Percentiles rank a stretch among this genome's conserved stretches.
Conservation (phyloP, 208 protist species). For the Wallacemonas sp. region DNA sequence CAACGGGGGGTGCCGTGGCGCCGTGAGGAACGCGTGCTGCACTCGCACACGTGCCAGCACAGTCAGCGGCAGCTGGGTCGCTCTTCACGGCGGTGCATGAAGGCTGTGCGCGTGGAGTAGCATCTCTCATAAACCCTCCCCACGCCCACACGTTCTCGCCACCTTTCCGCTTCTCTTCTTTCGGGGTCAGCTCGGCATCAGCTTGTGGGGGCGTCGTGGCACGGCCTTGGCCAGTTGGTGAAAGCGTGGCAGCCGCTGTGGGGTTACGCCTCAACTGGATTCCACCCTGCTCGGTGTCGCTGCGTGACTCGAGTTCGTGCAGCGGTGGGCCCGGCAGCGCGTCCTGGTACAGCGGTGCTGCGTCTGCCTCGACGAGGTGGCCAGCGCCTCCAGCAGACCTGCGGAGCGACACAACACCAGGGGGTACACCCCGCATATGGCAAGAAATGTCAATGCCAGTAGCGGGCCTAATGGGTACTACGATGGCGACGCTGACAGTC, state of each 20-base stretch:
- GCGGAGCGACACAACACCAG: not conserved
- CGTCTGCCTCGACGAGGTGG: not conserved
- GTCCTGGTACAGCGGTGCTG: not conserved
- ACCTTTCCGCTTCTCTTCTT: not conserved
- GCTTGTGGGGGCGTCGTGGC: not conserved
- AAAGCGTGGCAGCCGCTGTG: not conserved
- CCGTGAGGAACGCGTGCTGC: too few relatives aligned
- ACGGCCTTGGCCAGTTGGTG: too few relatives aligned
- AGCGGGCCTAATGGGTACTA: not conserved
- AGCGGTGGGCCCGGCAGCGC: constrained; percentile 4
- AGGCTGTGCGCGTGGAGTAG: not conserved
- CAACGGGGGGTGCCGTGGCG: too few relatives aligned
- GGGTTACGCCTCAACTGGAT: not conserved
- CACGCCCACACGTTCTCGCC: constrained; percentile 2
- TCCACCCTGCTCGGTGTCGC: not conserved
- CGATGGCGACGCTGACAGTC: not conserved
- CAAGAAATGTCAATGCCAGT: not conserved
- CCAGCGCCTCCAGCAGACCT: not conserved
- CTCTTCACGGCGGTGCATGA: not conserved
- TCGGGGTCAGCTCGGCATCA: not conserved
- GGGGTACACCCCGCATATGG: not conserved
- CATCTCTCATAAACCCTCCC: constrained; percentile 1
- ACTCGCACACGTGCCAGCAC: not conserved
- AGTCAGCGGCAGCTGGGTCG: not conserved
- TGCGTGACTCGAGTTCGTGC: not conserved